A percentile compares a stretch with the other conserved stretches of the same genome.
These are phyloP conservation scores for Crithidia thermophila DNA, from an alignment of 208 protist species.

Conservation along the genomic window DNA sequence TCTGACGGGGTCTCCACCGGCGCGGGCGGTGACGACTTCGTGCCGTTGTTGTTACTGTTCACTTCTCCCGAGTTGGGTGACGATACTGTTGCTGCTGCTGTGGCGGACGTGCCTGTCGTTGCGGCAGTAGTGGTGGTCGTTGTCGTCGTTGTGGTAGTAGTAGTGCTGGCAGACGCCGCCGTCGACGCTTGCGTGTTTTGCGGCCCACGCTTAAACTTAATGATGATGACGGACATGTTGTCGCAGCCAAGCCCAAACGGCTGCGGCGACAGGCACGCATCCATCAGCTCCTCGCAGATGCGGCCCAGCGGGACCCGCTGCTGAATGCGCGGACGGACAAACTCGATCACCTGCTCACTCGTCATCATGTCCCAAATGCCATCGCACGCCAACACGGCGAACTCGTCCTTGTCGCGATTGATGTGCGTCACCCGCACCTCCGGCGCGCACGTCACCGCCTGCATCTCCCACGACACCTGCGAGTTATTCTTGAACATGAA, in stretches of 20 bases:
- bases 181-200: conserved; percentile 8
- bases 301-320: conserved; percentile 50
- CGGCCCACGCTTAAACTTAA: conserved; percentile 73
- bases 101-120: background rate
- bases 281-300: conserved; percentile 80
- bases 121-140: background rate
- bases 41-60: background rate
- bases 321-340: conserved; percentile 73
- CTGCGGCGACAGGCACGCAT: conserved; percentile 76
- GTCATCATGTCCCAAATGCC: conserved; percentile 94
- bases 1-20: background rate
- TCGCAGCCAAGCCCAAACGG: conserved; percentile 90
- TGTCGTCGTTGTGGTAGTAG: background rate
- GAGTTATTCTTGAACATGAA: conserved; percentile 93
- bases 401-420: conserved; percentile 83
- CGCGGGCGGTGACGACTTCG: background rate
- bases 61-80: too few species aligned
- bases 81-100: background rate
- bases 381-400: conserved; percentile 92
- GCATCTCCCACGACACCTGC: conserved; percentile 86
- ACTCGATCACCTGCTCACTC: conserved; percentile 87
- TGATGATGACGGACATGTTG: conserved; percentile 93
- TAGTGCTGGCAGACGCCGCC: background rate
- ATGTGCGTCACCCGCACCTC: conserved; percentile 72
- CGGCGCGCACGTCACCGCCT: conserved; percentile 89